Conservation (phyloP, 2,329 filamentous ascomycete genomes). For the Tolypocladium amazonense region DNA sequence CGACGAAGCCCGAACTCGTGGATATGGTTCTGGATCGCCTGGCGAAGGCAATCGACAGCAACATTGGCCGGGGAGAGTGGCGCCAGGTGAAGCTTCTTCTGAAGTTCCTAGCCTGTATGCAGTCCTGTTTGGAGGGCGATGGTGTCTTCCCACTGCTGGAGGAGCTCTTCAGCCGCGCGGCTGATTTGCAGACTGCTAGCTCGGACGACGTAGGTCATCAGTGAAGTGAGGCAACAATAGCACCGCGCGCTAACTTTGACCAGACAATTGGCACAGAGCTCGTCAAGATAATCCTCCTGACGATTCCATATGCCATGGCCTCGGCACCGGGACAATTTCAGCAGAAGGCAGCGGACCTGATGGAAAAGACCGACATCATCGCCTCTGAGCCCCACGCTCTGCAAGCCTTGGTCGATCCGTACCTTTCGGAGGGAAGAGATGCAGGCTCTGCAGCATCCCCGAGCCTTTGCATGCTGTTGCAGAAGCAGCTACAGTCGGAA, state of each 20-base stretch:
- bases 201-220: constrained; percentile 69
- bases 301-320: constrained; percentile 81
- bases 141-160: constrained; percentile 79
- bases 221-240: not conserved
- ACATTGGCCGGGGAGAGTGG: constrained; percentile 68
- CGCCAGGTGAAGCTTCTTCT: constrained; percentile 82
- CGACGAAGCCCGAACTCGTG: constrained; percentile 63
- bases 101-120: constrained; percentile 80
- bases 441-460: constrained; percentile 51
- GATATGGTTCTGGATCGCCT: constrained; percentile 58
- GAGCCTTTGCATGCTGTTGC: constrained; percentile 71
- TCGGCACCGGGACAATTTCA: constrained; percentile 60
- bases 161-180: constrained; percentile 84
- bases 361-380: constrained; percentile 93
- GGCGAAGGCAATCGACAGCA: constrained; percentile 50
- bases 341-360: constrained; percentile 63
- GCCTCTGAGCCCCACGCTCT: constrained; percentile 79
- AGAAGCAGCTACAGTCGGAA: constrained; percentile 76
- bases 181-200: constrained; percentile 83
- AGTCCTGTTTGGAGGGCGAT: constrained; percentile 69
- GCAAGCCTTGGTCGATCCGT: constrained; percentile 79
- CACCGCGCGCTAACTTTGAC: not conserved
- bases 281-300: constrained; percentile 92
- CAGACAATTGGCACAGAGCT: constrained; percentile 70
- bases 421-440: constrained; percentile 52